Percentiles rank a stretch among this genome's conserved stretches.
Evolutionary conservation across 495 filamentous ascomycete genomes (phyloP).

Genomic region (Aspergillus avenaceus): DNA sequence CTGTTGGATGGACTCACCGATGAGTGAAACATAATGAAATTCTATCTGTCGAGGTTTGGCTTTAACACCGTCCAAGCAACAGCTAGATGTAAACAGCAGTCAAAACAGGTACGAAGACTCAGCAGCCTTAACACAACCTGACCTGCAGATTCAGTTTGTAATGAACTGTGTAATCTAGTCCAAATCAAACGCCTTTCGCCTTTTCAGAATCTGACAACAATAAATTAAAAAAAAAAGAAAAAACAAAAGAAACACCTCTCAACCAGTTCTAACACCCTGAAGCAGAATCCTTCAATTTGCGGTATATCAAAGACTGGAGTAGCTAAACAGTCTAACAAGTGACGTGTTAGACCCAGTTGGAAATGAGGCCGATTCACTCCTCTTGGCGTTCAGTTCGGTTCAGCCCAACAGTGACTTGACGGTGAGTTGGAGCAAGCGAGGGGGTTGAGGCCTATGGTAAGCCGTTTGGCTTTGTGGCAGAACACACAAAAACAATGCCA

Average conservation of each 20-base stretch:
- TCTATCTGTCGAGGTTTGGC: too few relatives aligned
- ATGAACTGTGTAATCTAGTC: neutral
- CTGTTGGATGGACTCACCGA: constrained; percentile 23
- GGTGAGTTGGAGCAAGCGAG: neutral
- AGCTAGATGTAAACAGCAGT: neutral
- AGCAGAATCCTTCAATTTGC: neutral
- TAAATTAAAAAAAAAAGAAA: too few relatives aligned
- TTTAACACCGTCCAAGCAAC: too few relatives aligned
- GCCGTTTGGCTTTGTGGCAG: neutral
- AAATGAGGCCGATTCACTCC: neutral
- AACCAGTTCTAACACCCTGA: neutral
- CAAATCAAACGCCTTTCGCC: neutral
- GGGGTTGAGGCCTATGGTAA: neutral
- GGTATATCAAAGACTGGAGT: neutral
- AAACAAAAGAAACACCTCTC: too few relatives aligned
- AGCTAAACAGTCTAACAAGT: neutral
- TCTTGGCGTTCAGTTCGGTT: neutral
- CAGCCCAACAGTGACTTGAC: neutral
- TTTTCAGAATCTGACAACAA: neutral
- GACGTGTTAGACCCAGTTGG: neutral
- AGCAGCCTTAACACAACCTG: neutral
- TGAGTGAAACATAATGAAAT: constrained; percentile 37
- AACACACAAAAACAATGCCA: neutral
- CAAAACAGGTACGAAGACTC: neutral
- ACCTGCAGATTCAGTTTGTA: neutral